phyloP scores from a whole-genome alignment of 106 monocot genomes.

The Allium sativum region DNA sequence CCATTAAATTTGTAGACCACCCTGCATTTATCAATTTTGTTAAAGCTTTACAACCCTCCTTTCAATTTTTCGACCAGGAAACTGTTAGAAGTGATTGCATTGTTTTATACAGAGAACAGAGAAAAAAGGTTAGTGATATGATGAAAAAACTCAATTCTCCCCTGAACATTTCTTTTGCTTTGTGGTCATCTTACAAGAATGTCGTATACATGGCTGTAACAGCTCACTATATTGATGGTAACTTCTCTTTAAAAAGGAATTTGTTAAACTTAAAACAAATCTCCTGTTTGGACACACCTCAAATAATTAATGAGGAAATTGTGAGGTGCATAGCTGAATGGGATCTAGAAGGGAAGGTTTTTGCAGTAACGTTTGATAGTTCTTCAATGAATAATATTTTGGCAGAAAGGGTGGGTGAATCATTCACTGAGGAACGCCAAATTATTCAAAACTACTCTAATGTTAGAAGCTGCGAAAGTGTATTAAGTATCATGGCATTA shows the following conservation, averaged over 20 bases:
- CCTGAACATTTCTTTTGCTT: constrained; percentile 17
- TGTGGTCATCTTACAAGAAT: constrained; percentile 6
- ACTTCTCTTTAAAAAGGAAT: constrained; percentile 12
- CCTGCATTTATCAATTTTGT: constrained; percentile 3
- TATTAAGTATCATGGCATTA: constrained; percentile 13
- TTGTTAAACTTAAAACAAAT: constrained; percentile 13
- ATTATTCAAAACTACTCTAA: constrained; percentile 8
- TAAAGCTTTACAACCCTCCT: neutral
- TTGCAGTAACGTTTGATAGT: constrained; percentile 5
- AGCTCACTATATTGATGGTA: constrained; percentile 14
- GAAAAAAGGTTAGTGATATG: constrained; percentile 4
- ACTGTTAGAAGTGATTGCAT: constrained; percentile 1
- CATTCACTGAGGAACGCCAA: neutral
- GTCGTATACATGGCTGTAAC: constrained; percentile 8
- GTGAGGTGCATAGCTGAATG: constrained; percentile 6
- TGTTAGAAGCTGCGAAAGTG: constrained; percentile 4
- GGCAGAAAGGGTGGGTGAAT: neutral
- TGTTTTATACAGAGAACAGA: constrained; percentile 9
- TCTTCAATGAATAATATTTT: neutral
- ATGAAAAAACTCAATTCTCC: constrained; percentile 7
- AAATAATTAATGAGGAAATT: constrained; percentile 9
- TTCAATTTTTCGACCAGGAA: neutral
- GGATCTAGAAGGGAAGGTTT: constrained; percentile 6
- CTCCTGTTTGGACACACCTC: constrained; percentile 1
- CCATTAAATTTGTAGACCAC: neutral